Evolutionary conservation across 805 yeast species (phyloP), one percentile per base, ranked within the genome.

Genomic region (Barnettozyma sp.): DNA sequence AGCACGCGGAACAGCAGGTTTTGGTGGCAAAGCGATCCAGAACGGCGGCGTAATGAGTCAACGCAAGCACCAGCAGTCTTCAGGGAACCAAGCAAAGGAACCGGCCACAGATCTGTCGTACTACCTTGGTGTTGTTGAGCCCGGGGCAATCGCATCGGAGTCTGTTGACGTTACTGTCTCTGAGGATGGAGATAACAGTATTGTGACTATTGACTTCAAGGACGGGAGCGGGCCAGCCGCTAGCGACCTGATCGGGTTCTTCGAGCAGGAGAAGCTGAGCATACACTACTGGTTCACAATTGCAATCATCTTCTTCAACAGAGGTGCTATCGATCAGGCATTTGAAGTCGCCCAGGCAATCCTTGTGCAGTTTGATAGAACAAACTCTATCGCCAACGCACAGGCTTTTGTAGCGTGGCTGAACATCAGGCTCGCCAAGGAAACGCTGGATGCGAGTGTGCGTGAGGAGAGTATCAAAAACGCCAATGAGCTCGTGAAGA

Each of bases 181-280:
- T 43, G 81, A 72, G 9, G 27, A 25, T 25, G 27, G 27, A 38
- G 78, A 79, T 39, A 83, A 81, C 49, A 95, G 87, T 60, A 82
- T 85, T 42, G 95, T 90, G 44, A 81, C 85, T 35, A 74, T 92
- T 47, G 90, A 87, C 51, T 69, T 82, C 41, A 76, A 78, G 23
- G 97, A 90, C 52, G 67, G 87, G 22, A 97, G 90, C 52, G 66
- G 87, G 38, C 94, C 95, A 5, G 95, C 90, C 56, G 84, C 95
- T 5, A 70, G 76, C 30, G 97, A 92, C 52, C 68, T 92, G 43
- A 76, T 82, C 45, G 72, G 75, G 19, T 71, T 90, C 43, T 65
- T 92, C 43, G 81, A 82, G 43, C 84, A 82, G 45, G 97, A 92
- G 61, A 74, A 73, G 38, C 79, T 90, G 33, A 76, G 73, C 16